A percentile compares a stretch with the other conserved stretches of the same genome.
phyloP scores from a whole-genome alignment of 1,284 basidiomycete species.

The Xerocomus nothofagi region DNA sequence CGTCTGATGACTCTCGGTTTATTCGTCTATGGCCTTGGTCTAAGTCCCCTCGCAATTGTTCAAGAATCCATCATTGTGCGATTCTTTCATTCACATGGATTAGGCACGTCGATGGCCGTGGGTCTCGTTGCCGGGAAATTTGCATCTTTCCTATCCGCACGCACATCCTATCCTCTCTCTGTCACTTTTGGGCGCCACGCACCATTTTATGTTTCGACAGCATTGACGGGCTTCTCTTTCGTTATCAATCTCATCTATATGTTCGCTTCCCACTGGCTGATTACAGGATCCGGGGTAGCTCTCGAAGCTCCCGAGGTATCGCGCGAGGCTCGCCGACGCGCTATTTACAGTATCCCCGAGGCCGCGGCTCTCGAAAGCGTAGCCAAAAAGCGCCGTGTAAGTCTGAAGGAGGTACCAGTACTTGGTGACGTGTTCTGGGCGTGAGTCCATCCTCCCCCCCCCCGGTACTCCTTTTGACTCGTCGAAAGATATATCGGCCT shows the following conservation, averaged over 20 bases:
- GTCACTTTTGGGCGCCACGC: constrained; percentile 66
- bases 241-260: constrained; percentile 68
- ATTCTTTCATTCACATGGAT: constrained; percentile 75
- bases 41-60: constrained; percentile 73
- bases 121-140: constrained; percentile 78
- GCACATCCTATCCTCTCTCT: constrained; percentile 73
- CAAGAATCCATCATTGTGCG: constrained; percentile 81
- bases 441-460: constrained; percentile 40
- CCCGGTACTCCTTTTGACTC: constrained; percentile 13
- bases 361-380: constrained; percentile 65
- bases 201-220: constrained; percentile 71
- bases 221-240: constrained; percentile 64
- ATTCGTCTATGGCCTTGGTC: constrained; percentile 77
- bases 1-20: constrained; percentile 68
- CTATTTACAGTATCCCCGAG: constrained; percentile 49
- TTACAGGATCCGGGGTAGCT: constrained; percentile 58
- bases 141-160: constrained; percentile 72
- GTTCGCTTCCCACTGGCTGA: constrained; percentile 59
- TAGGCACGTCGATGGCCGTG: constrained; percentile 75
- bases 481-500: constrained; percentile 60
- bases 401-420: constrained; percentile 57
- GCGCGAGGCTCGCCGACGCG: constrained; percentile 49
- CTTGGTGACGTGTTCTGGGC: constrained; percentile 82
- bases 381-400: constrained; percentile 61
- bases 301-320: constrained; percentile 61